Base-by-base conservation (phyloP, 495 filamentous ascomycete genomes). In the Pyrenopolyporus hunteri region DNA sequence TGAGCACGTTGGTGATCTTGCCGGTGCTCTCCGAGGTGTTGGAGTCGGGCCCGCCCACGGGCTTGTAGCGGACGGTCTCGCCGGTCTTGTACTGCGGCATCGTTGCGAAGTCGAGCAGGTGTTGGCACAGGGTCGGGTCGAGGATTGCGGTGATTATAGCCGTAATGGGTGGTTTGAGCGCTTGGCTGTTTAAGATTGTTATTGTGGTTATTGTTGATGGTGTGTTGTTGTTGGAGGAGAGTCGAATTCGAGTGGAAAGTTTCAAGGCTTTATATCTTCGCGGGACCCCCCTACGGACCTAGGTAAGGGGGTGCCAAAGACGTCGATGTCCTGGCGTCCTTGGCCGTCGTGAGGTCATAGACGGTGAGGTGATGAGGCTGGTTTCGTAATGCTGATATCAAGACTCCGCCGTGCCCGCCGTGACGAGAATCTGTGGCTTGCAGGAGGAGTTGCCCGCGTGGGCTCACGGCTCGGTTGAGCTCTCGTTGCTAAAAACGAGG, bases 11-110 rank as follows among this genome's bases (percentile, higher is more conserved):
- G 29, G 49, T 71, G 64, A 79, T 77, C 20, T 35, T 68, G 37
- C 76, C 76, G 1, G 71, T 66, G 35, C 70, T 72, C 61, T 77
- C 74, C 2, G 73, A 63, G 10, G 74, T 75, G 47, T 74, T 69
- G 23, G 73, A 74, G 32, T 73, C 66, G 13, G 69, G 76, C 4
- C 76, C 74, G 42, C 74, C 74, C 26, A 76, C 71, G 25, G 74
- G 74, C 72, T 77, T 75, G 64, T 77, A 77, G 31, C 74, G 73
- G 20, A 77, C 74, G 23, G 59, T 40, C 14, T 76, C 57, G 20
- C 74, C 74, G 6, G n/a, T 35, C 19, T 47, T 56, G 61, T 68
- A 72, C 31, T 59, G 63, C 0, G 66, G 54, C 53, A 64, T 64
- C 19, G 32, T 32, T 35, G 16, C 4, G 6, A 51, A 13, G 23